Evolutionary conservation across 176 grass and related monocot species (phyloP).

Genomic region (Dactylis glomerata): DNA sequence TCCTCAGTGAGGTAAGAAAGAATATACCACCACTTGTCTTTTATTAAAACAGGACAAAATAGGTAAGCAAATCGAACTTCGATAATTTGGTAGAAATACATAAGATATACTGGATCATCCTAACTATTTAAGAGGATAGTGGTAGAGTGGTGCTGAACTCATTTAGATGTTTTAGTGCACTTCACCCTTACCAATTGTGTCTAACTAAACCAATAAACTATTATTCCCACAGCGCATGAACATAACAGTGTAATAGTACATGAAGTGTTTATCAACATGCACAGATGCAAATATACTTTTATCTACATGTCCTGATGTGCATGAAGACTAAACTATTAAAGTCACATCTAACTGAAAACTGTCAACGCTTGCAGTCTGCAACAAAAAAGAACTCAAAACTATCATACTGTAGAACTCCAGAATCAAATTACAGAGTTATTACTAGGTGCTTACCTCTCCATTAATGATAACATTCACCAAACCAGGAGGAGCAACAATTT

Average conservation of each 20-base stretch:
- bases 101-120: background rate
- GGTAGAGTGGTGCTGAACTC: background rate
- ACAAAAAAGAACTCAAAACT: constrained; percentile 18
- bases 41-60: background rate
- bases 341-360: background rate
- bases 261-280: background rate
- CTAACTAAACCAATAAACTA: background rate
- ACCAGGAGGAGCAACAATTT: constrained; percentile 61
- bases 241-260: background rate
- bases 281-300: constrained; percentile 1
- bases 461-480: constrained; percentile 60
- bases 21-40: background rate
- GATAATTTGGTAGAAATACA: background rate
- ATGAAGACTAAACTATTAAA: background rate
- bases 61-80: background rate
- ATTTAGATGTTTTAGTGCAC: background rate
- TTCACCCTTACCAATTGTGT: background rate
- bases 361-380: background rate
- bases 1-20: background rate
- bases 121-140: background rate
- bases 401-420: constrained; percentile 9
- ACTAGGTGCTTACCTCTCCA: constrained; percentile 53
- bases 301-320: constrained; percentile 8
- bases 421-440: constrained; percentile 17
- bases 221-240: background rate